phyloP scores from a whole-genome alignment of 768 basidiomycete genomes.

The Ephemerocybe angulata region DNA sequence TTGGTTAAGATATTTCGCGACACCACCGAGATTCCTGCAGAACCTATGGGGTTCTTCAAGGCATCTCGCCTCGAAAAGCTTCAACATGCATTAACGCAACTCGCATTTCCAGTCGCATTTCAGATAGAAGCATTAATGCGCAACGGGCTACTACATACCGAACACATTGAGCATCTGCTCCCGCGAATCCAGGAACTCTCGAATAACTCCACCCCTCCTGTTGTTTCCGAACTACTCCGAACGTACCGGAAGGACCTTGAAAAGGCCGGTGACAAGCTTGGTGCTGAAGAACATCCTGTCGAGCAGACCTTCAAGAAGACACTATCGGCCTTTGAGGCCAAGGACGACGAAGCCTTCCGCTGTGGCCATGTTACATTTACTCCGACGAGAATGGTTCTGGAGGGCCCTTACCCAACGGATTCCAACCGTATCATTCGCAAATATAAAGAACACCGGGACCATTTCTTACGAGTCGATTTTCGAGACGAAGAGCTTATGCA shows the following conservation, averaged over 20 bases:
- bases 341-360: conserved; percentile 37
- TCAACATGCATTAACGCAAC: conserved; percentile 37
- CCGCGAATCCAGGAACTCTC: conserved; percentile 42
- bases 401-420: conserved; percentile 72
- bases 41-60: conserved; percentile 47
- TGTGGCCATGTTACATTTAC: conserved; percentile 77
- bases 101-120: conserved; percentile 69
- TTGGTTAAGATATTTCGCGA: conserved; percentile 29
- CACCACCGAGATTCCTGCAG: conserved; percentile 47
- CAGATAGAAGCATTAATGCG: conserved; percentile 70
- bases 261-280: conserved; percentile 31
- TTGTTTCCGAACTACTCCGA: conserved; percentile 50
- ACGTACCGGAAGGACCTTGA: conserved; percentile 49
- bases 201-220: conserved; percentile 19
- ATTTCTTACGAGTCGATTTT: conserved; percentile 82
- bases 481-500: conserved; percentile 74
- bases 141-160: conserved; percentile 61
- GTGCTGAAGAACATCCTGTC: conserved; percentile 29
- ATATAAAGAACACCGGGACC: conserved; percentile 55
- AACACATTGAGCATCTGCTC: conserved; percentile 48
- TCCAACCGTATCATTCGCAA: conserved; percentile 78
- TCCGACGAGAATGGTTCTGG: conserved; percentile 68
- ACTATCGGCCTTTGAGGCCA: conserved; percentile 21
- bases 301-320: conserved; percentile 40
- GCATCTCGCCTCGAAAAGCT: conserved; percentile 43